These are phyloP conservation scores for Verticillium longisporum DNA, from an alignment of 2,329 filamentous ascomycete species.

Conservation along the genomic window DNA sequence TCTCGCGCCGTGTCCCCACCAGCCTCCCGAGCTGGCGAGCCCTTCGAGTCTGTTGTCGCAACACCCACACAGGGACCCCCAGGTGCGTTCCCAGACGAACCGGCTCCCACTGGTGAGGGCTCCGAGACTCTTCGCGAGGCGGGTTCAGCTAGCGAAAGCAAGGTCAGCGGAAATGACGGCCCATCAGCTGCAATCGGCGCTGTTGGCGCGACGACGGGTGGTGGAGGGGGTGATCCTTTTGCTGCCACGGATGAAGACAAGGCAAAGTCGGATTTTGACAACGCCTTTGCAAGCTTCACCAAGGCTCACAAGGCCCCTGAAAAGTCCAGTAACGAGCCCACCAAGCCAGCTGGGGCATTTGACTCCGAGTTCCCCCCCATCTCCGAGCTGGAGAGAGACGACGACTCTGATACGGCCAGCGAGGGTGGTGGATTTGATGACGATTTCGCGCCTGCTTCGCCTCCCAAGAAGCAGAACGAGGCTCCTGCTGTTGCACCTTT, in stretches of 20 bases:
- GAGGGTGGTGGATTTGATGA: conserved; percentile 87
- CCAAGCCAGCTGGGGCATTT: conserved; percentile 45
- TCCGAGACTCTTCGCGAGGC: neutral
- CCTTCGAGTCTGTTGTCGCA: conserved; percentile 24
- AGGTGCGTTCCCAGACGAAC: conserved; percentile 29
- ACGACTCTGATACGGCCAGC: conserved; percentile 75
- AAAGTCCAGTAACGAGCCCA: conserved; percentile 30
- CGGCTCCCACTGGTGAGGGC: conserved; percentile 27
- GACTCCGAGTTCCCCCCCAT: conserved; percentile 88
- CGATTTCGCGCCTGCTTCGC: conserved; percentile 69
- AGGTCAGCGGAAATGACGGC: conserved; percentile 21
- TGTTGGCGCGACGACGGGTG: neutral
- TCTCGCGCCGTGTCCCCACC: conserved; percentile 74
- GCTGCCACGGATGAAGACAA: conserved; percentile 45
- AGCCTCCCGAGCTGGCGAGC: conserved; percentile 47
- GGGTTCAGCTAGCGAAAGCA: conserved; percentile 16
- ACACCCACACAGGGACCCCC: conserved; percentile 18
- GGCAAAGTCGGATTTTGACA: conserved; percentile 77
- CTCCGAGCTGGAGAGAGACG: conserved; percentile 73
- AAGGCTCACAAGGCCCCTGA: conserved; percentile 44
- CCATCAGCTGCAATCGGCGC: conserved; percentile 8
- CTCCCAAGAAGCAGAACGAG: conserved; percentile 26
- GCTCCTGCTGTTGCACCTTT: neutral
- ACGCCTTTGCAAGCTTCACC: conserved; percentile 72
- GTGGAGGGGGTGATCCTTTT: conserved; percentile 39